These are phyloP conservation scores for Achaetomium macrosporum DNA, from an alignment of 2,329 filamentous ascomycete genomes.

Conservation along the genomic window DNA sequence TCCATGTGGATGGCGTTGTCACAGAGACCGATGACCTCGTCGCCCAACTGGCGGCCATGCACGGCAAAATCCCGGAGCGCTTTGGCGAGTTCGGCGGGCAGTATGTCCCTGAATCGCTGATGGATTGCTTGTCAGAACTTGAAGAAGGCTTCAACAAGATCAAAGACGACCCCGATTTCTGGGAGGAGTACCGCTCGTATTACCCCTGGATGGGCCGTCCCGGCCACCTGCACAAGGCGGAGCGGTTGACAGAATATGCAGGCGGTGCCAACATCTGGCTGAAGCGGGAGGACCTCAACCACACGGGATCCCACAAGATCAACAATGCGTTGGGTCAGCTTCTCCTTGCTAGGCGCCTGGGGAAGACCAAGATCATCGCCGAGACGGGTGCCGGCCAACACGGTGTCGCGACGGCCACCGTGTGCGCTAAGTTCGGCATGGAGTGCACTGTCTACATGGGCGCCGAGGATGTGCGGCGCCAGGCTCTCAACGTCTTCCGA, in stretches of 20 bases:
- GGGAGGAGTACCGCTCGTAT: slow-evolving; percentile 93
- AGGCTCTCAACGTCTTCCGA: slow-evolving; percentile 96
- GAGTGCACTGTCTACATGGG: slow-evolving; percentile 98
- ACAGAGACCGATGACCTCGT: slow-evolving; percentile 54
- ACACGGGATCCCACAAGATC: slow-evolving; percentile 98
- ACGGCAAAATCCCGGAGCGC: slow-evolving; percentile 71
- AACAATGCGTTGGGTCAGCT: slow-evolving; percentile 97
- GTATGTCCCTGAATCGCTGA: slow-evolving; percentile 94
- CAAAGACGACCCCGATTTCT: slow-evolving; percentile 83
- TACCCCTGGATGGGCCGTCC: slow-evolving; percentile 97
- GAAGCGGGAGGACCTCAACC: slow-evolving; percentile 95
- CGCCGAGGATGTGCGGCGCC: slow-evolving; percentile 90
- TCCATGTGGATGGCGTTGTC: slow-evolving; percentile 65
- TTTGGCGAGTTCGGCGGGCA: slow-evolving; percentile 97
- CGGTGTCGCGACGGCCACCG: slow-evolving; percentile 93
- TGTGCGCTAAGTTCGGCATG: slow-evolving; percentile 98
- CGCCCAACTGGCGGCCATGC: slow-evolving; percentile 79
- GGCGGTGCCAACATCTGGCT: slow-evolving; percentile 95
- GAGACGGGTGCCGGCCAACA: slow-evolving; percentile 98
- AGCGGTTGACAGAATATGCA: slow-evolving; percentile 79
- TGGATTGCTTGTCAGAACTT: slow-evolving; percentile 90
- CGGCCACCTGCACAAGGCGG: slow-evolving; percentile 82
- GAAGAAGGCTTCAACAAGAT: slow-evolving; percentile 88
- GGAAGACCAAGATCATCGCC: slow-evolving; percentile 95
- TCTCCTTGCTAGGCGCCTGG: slow-evolving; percentile 74